Base-by-base conservation (phyloP, 2,329 filamentous ascomycete genomes). In the Colletotrichum filicis region DNA sequence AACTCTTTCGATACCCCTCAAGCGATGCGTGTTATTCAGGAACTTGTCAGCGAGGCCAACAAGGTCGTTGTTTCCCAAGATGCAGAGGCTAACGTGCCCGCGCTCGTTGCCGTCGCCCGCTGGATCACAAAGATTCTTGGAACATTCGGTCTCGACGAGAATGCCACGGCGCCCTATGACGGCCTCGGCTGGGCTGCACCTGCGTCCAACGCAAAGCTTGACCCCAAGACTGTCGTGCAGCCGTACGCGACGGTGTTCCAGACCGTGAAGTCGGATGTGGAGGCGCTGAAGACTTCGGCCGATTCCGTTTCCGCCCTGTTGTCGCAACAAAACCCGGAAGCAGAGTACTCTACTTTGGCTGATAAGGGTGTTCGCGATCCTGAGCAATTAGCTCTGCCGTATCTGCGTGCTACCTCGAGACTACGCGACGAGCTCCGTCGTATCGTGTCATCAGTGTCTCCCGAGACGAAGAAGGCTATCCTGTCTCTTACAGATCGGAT, bases 1-100 rank as follows among this genome's bases (percentile, higher is more conserved):
- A 95, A 97, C 83, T 98, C 95, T 0, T 97, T 98, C 81, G 93
- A 98, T 82, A 98, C 95, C 0, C 91, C 94, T 1, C 85, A 87
- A 63, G 94, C 92, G 5, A 95, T 98, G 93, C 89, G 90, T 61
- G 85, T 91, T n/a, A 92, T 98, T 59, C 90, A 92, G 2, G 91
- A 94, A 68, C 85, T 98, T 28, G 92, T 98, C 74, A 93, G 92
- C 60, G 90, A 93, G 55, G 93, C 93, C 79, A 98, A 98, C 82
- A 85, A 88, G 66, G 82, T 85, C 16, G 84, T 86, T 22, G 58
- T 73, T n/a, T 32, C 66, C 2, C 61, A 70, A 35, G 75, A 86
- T 86, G 73, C 82, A 6, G 79, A 82, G 28, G 76, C 83, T 42
- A 86, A 89, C 74, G 80, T 89, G 19, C 76, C 79, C 11, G 85